These are phyloP conservation scores for Spirogloea muscicola DNA, from an alignment of 139 green algal genomes.

Conservation along the genomic window DNA sequence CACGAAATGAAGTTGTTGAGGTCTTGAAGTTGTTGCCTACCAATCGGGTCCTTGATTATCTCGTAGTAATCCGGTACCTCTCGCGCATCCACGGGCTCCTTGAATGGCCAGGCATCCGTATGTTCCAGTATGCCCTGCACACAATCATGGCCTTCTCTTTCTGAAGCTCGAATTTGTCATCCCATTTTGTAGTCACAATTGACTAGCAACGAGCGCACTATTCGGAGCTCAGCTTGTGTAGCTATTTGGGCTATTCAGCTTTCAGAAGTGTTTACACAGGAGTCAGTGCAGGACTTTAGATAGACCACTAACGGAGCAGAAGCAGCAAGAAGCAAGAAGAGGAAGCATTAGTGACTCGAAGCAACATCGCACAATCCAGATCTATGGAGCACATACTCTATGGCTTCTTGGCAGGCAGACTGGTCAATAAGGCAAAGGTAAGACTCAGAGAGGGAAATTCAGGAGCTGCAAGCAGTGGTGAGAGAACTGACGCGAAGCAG, in stretches of 20 bases:
- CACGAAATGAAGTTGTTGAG: background rate
- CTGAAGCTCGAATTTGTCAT: background rate
- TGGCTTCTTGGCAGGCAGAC: background rate
- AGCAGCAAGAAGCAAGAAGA: background rate
- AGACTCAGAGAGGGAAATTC: too few relatives aligned
- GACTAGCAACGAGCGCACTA: too few relatives aligned
- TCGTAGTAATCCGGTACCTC: slow-evolving; percentile 93
- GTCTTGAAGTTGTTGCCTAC: background rate
- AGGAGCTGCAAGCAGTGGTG: background rate
- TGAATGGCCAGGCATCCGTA: slow-evolving; percentile 85
- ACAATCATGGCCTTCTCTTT: background rate
- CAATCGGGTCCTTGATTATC: slow-evolving; percentile 79
- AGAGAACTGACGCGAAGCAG: slow-evolving; percentile 21
- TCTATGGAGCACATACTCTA: background rate
- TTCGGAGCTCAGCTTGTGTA: background rate
- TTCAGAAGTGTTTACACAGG: background rate
- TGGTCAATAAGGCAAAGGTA: background rate
- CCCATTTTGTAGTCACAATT: too few relatives aligned
- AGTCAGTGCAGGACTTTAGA: background rate
- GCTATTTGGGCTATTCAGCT: too few relatives aligned
- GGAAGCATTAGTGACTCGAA: background rate
- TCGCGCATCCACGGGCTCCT: slow-evolving; percentile 62
- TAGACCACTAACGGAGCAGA: background rate
- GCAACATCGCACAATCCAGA: background rate
- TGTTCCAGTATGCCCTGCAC: slow-evolving; percentile 45